These are phyloP conservation scores for Plectranthus barbatus DNA, from an alignment of 257 asterid genomes.

Conservation along the genomic window DNA sequence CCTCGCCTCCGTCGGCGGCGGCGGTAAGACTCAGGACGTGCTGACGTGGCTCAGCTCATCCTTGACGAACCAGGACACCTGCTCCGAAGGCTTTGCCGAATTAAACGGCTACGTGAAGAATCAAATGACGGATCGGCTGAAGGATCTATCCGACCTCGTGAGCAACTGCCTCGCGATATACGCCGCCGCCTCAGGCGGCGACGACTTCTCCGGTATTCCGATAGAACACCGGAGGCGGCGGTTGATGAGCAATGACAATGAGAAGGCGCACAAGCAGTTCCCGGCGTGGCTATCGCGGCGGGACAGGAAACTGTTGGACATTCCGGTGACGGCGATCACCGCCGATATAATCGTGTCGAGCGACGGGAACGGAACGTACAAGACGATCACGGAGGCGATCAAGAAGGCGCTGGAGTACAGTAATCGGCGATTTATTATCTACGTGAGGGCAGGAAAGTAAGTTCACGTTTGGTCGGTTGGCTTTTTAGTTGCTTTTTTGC, in stretches of 20 bases:
- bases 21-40: conserved; percentile 53
- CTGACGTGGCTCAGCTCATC: conserved; percentile 95
- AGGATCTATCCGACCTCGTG: conserved; percentile 69
- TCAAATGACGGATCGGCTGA: conserved; percentile 41
- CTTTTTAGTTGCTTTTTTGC: conserved; percentile 14
- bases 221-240: conserved; percentile 65
- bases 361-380: conserved; percentile 75
- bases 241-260: conserved; percentile 18
- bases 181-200: conserved; percentile 42
- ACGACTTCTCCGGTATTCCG: conserved; percentile 72
- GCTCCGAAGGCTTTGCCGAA: conserved; percentile 64
- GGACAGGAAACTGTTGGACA: conserved; percentile 51
- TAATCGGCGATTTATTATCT: conserved; percentile 58
- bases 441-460: conserved; percentile 97
- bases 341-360: conserved; percentile 65
- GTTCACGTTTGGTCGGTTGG: conserved; percentile 28
- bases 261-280: conserved; percentile 27
- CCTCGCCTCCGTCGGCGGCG: conserved; percentile 35
- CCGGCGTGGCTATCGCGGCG: conserved; percentile 69
- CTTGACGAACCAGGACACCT: conserved; percentile 88
- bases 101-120: conserved; percentile 49
- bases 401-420: conserved; percentile 76
- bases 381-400: conserved; percentile 82
- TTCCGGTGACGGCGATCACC: conserved; percentile 38
- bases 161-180: conserved; percentile 89